phyloP scores from a whole-genome alignment of 331 rosid genomes.

The Quercus phellos region DNA sequence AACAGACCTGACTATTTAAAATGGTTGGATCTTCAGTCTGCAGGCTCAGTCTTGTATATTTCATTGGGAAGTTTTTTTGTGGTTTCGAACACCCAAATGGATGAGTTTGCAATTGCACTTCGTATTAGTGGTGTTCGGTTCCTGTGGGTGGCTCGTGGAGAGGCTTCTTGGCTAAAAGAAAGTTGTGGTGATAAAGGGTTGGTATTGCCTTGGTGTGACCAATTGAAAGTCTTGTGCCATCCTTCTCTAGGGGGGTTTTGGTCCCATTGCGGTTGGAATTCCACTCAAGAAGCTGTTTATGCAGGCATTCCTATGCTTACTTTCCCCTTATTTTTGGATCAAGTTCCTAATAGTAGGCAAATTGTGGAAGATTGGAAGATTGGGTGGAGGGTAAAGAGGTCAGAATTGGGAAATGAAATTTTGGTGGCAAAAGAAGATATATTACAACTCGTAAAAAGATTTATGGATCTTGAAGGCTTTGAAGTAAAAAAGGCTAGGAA shows the following conservation, averaged over 20 bases:
- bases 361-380: constrained; percentile 37
- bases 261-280: constrained; percentile 48
- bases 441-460: neutral
- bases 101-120: constrained; percentile 28
- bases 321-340: constrained; percentile 31
- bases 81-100: constrained; percentile 34
- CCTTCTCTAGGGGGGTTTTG: constrained; percentile 31
- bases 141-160: constrained; percentile 41
- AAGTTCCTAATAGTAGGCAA: constrained; percentile 23
- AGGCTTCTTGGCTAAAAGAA: constrained; percentile 15
- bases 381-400: constrained; percentile 22
- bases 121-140: constrained; percentile 21
- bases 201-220: constrained; percentile 44
- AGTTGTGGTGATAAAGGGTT: constrained; percentile 20
- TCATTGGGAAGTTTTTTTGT: constrained; percentile 33
- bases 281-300: constrained; percentile 31
- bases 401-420: neutral
- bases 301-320: constrained; percentile 33
- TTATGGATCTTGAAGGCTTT: constrained; percentile 1
- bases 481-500: neutral
- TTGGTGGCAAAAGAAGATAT: constrained; percentile 11
- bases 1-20: neutral
- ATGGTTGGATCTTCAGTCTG: constrained; percentile 35
- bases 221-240: constrained; percentile 35
- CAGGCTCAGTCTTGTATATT: constrained; percentile 31